Percentiles rank a stretch among this genome's conserved stretches.
These are phyloP conservation scores for Fusarium sp. DNA, from an alignment of 2,329 filamentous ascomycete species.

Conservation along the genomic window DNA sequence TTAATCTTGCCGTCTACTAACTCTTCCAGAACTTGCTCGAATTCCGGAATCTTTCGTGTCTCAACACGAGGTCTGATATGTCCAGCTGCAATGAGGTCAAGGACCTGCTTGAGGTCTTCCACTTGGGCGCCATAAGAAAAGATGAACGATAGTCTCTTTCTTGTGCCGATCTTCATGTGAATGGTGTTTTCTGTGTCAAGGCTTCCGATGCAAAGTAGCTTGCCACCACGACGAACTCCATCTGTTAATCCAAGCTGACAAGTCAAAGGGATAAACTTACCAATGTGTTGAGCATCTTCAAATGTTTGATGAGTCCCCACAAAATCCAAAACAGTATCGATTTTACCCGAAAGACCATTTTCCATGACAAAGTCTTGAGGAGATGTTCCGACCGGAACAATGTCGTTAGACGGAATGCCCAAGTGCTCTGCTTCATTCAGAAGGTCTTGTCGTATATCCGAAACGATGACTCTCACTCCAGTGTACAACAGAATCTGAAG, in stretches of 20 bases:
- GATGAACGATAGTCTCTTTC: constrained; percentile 55
- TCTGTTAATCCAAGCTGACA: too few species aligned
- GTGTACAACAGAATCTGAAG: constrained; percentile 32
- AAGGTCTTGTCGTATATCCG: constrained; percentile 31
- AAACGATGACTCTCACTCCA: constrained; percentile 31
- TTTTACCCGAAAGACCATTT: constrained; percentile 2
- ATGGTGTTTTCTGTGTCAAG: constrained; percentile 54
- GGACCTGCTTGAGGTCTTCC: constrained; percentile 51
- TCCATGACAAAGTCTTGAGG: constrained; percentile 25
- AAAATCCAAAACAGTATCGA: constrained; percentile 38
- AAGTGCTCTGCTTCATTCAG: constrained; percentile 30
- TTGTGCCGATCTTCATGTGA: constrained; percentile 57
- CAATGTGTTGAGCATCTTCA: constrained; percentile 40
- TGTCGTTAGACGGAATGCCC: constrained; percentile 12
- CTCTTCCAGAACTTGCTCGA: constrained; percentile 21
- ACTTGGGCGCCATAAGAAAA: constrained; percentile 58
- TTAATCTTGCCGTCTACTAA: constrained; percentile 14
- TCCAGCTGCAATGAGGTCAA: constrained; percentile 24
- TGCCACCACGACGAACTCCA: constrained; percentile 47
- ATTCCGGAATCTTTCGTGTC: constrained; percentile 19
- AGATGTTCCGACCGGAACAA: constrained; percentile 23
- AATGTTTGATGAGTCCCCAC: constrained; percentile 41
- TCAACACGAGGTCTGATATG: constrained; percentile 30
- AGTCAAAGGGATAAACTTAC: too few species aligned
- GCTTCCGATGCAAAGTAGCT: constrained; percentile 55